Base-by-base conservation (phyloP, 805 yeast genomes). In the Candida alai region DNA sequence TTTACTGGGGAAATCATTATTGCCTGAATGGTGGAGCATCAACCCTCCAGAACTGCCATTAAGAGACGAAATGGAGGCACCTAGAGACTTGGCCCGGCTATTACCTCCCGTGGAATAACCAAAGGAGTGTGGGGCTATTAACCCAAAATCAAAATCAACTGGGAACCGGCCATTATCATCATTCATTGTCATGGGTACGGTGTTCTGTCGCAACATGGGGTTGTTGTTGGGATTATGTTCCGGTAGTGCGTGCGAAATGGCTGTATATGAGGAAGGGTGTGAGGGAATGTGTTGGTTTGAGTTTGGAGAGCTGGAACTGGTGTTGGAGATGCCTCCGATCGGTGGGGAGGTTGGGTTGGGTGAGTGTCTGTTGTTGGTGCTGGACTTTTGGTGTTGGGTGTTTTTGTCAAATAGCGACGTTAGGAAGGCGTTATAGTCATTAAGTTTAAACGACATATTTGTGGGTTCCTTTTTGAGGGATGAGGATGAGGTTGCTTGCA, bases 401-500 rank as follows among this genome's bases (percentile, higher is more conserved):
- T 44, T 45, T 33, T 48, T 51, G 13, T 53, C 60, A 28, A 41
- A 51, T 24, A 56, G 35, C 1, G 60, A 51, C 4, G 49, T 42
- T 32, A 56, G 40, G 34, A 49, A 58, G 4, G 56, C 51, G 37
- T 54, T 51, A 34, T 56, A 56, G 35, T 56, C 62, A 39, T 57
- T 52, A 30, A 56, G 23, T 30, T 43, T 51, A 32, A 49, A 56
- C 17, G 61, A 43, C 63, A 58, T 58, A n/a, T n/a, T n/a, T n/a
- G n/a, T n/a, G n/a, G n/a, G n/a, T n/a, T n/a, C n/a, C n/a, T n/a
- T n/a, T n/a, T n/a, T n/a, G n/a, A n/a, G n/a, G n/a, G n/a, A n/a
- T n/a, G n/a, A n/a, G n/a, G n/a, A n/a, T n/a, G n/a, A n/a, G n/a
- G n/a, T n/a, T n/a, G n/a, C n/a, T n/a, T n/a, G n/a, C n/a, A n/a